phyloP scores from a whole-genome alignment of 2,329 filamentous ascomycete genomes.

The Aureobasidium musti region DNA sequence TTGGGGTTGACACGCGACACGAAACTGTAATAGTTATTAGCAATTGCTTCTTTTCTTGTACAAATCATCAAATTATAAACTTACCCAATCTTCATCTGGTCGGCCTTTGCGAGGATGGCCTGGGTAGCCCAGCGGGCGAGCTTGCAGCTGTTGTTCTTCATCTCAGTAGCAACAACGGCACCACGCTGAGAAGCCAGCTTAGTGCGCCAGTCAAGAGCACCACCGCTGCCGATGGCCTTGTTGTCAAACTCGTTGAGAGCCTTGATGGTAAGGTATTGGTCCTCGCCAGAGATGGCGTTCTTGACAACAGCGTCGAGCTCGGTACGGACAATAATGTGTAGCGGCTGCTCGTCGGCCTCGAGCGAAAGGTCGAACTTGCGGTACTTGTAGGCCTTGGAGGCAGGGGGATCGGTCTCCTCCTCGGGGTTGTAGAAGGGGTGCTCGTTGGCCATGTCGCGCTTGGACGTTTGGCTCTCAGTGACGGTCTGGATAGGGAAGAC shows the following conservation, averaged over 20 bases:
- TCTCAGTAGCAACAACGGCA: slow-evolving; percentile 97
- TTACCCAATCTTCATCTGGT: slow-evolving; percentile 96
- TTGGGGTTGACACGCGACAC: slow-evolving; percentile 93
- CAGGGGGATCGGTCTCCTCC: slow-evolving; percentile 89
- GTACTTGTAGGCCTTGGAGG: slow-evolving; percentile 98
- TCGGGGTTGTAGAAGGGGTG: slow-evolving; percentile 97
- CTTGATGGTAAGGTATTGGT: slow-evolving; percentile 89
- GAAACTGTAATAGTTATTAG: slow-evolving; percentile 61
- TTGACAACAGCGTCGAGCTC: slow-evolving; percentile 95
- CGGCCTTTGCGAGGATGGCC: slow-evolving; percentile 94
- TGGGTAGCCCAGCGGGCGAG: slow-evolving; percentile 97
- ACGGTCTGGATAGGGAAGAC: slow-evolving; percentile 98
- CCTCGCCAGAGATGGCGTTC: slow-evolving; percentile 87
- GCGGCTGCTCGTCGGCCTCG: slow-evolving; percentile 85
- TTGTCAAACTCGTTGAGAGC: slow-evolving; percentile 98
- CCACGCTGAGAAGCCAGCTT: slow-evolving; percentile 94
- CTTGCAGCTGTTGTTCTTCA: slow-evolving; percentile 99
- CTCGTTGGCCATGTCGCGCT: slow-evolving; percentile 80
- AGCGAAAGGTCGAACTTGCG: slow-evolving; percentile 93
- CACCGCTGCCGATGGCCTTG: slow-evolving; percentile 93
- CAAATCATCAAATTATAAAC: slow-evolving; percentile 71
- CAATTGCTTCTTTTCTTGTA: slow-evolving; percentile 29
- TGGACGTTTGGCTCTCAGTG: slow-evolving; percentile 72
- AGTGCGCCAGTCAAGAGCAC: slow-evolving; percentile 93
- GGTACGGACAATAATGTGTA: slow-evolving; percentile 89